These are phyloP conservation scores for Amylocarpus encephaloides DNA, from an alignment of 2,329 filamentous ascomycete species.

Conservation along the genomic window DNA sequence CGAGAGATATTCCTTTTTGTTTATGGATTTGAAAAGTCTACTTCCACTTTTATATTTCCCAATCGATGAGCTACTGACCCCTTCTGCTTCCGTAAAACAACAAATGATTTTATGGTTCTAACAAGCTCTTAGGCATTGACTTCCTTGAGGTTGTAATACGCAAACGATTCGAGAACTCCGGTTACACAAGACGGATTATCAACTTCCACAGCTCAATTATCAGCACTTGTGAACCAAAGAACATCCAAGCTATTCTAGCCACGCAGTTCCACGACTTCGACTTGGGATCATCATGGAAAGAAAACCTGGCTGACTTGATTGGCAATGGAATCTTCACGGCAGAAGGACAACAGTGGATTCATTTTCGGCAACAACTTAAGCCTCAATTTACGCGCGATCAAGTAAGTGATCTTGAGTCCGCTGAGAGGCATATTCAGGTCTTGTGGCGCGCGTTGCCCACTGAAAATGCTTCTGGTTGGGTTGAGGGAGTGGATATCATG, in stretches of 20 bases:
- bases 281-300: constrained; percentile 29
- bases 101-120: background rate
- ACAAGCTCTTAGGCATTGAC: constrained; percentile 15
- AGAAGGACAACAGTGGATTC: constrained; percentile 34
- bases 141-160: constrained; percentile 21
- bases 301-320: constrained; percentile 28
- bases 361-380: constrained; percentile 34
- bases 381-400: constrained; percentile 34
- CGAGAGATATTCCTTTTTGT: constrained; percentile 12
- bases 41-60: background rate
- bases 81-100: background rate
- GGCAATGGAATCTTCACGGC: constrained; percentile 37
- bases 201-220: constrained; percentile 31
- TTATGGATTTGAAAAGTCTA: constrained; percentile 16
- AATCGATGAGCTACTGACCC: background rate
- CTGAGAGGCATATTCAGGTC: constrained; percentile 46
- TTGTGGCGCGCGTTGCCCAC: constrained; percentile 25
- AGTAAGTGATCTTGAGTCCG: constrained; percentile 31
- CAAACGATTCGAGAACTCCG: constrained; percentile 9
- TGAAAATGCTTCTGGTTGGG: constrained; percentile 15
- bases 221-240: constrained; percentile 35
- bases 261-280: constrained; percentile 32
- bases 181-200: constrained; percentile 9
- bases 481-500: constrained; percentile 45
- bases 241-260: constrained; percentile 31